phyloP scores from a whole-genome alignment of 1,284 basidiomycete genomes.

The Gymnopus androsaceus region DNA sequence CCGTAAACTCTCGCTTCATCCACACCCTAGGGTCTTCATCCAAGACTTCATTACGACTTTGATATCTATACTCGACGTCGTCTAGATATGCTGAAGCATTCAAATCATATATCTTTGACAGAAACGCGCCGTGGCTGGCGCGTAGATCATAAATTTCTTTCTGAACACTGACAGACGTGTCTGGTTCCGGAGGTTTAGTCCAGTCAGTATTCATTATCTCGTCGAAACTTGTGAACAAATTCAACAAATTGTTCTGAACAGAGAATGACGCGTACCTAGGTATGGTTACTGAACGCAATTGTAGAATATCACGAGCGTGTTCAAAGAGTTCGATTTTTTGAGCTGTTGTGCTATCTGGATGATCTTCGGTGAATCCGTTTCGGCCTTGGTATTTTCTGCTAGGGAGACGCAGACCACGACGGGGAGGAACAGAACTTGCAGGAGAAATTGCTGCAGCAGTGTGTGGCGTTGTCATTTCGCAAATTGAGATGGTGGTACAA shows the following conservation, averaged over 20 bases:
- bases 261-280: background rate
- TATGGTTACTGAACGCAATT: background rate
- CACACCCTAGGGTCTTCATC: conserved; percentile 8
- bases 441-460: background rate
- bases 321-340: conserved; percentile 10
- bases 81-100: conserved; percentile 6
- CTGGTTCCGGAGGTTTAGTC: background rate
- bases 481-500: too few species aligned
- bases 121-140: background rate
- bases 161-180: background rate
- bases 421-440: background rate
- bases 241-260: background rate
- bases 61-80: conserved; percentile 7
- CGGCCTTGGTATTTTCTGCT: background rate
- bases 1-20: background rate
- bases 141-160: conserved; percentile 3
- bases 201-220: background rate
- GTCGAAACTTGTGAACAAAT: background rate
- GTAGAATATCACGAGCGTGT: conserved; percentile 6
- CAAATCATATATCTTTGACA: conserved; percentile 12
- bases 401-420: background rate
- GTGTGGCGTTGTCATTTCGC: background rate
- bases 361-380: conserved; percentile 11
- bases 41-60: conserved; percentile 4
- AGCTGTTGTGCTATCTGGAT: background rate